Evolutionary conservation across 176 grass and related monocot genomes (phyloP), one percentile per base, ranked within the genome.

Genomic region (Triticum turgidum): DNA sequence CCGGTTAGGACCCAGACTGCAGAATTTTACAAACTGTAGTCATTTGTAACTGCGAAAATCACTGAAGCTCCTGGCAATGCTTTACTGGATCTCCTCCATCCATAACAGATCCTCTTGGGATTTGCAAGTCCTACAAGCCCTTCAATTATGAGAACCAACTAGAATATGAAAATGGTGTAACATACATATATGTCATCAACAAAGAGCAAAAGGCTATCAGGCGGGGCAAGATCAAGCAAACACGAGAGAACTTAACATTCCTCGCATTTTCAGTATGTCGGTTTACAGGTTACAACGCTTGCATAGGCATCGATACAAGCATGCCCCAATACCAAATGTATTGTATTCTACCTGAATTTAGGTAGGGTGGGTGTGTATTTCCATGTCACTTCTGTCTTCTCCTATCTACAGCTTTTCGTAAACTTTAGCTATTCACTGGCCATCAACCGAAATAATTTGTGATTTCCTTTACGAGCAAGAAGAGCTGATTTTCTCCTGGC

Each of bases 391-490:
- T 69, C 79, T 5, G n/a, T 29, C 51, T 79, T 73, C 12, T 51
- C 41, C 72, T 91, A 88, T 68, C 62, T 77, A 78, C 61, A 78
- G 39, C 44, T 85, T 65, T 24, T 42, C 56, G 65, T 29, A 80
- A 86, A 73, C 67, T 76, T 49, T 69, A 21, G 9, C 33, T 33
- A 33, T 61, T 65, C n/a, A 65, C 73, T 85, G 42, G 52, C 54
- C 63, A 88, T 91, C 78, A 91, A 71, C 90, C 86, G 91, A 69
- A 92, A 81, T 73, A 89, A 76, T 88, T 89, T 39, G 87, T 18
- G 44, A 87, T 89, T 35, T 94, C 86, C 80, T 96, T 96, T 88
- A 99, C 65, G 21, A 96, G 76, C 75, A 65, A 52, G 15, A 94
- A 86, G 29, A 98, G 84, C 59, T 84, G 82, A 39, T 88, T 91